Evolutionary conservation across 106 monocot genomes (phyloP), one percentile per base, ranked within the genome.

Genomic region (Vanilla planifolia): DNA sequence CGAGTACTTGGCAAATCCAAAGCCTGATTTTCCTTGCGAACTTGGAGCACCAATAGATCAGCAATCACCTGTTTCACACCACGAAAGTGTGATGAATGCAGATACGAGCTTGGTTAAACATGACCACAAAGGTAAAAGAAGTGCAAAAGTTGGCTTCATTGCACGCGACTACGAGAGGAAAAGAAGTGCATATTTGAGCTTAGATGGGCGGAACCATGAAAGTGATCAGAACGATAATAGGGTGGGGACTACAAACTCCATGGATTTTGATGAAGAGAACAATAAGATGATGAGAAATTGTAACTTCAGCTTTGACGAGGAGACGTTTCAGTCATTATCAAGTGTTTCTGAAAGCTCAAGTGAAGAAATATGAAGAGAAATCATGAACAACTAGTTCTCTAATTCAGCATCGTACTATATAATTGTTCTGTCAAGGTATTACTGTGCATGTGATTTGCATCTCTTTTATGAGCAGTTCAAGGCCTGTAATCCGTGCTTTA

Each of bases 1-100:
- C 11, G 73, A 79, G 33, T 79, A 73, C 29, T 64, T 79, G 1
- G 29, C 73, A 0, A 51, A 51, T 51, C 24, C 50, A 22, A 5
- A 24, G 50, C 23, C 15, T 45, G 15, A 45, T 17, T 20, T 2
- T 40, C 10, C 25, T 24, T 51, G 50, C 8, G 21, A 51, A 46
- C 19, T 16, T n/a, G 14, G n/a, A 46, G 17, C 14, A 46, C 0
- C 19, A 13, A 46, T 46, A 16, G 0, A 13, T 46, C 45, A 46
- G 17, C 14, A 46, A 46, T 16, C 15, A 14, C 5, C 45, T 16
- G 5, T 17, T 46, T 46, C 17, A n/a, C n/a, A 19, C 15, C 17
- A 46, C 15, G 45, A 46, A 14, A 46, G 45, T 4, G 6, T 24
- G 6, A 24, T 5, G 1, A 25, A 24, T 6, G 6, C 9, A 51